These are phyloP conservation scores for Leptographium lundbergii DNA, from an alignment of 2,329 filamentous ascomycete species.

Conservation along the genomic window DNA sequence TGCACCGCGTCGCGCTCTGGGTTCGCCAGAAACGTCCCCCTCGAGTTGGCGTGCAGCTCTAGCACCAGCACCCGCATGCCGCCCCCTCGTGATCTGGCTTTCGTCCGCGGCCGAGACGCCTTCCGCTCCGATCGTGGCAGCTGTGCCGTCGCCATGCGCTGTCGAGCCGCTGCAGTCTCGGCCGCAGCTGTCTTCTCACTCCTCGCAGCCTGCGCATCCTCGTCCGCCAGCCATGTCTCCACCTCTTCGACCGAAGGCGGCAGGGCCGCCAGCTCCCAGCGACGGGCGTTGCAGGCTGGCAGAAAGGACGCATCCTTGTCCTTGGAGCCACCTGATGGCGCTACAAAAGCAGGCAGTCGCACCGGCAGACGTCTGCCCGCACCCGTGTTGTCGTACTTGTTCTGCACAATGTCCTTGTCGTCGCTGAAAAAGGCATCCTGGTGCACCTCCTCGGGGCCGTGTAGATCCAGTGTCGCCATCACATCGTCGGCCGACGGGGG, in stretches of 20 bases:
- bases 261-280: slow-evolving; percentile 61
- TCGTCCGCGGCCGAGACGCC: neutral
- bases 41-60: slow-evolving; percentile 82
- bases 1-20: slow-evolving; percentile 82
- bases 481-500: neutral
- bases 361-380: neutral
- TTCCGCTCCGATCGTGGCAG: slow-evolving; percentile 1
- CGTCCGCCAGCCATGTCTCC: slow-evolving; percentile 44
- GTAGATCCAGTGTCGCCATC: slow-evolving; percentile 1
- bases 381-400: neutral
- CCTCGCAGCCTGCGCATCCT: slow-evolving; percentile 21
- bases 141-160: neutral
- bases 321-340: neutral
- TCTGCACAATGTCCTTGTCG: slow-evolving; percentile 62
- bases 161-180: neutral
- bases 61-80: slow-evolving; percentile 97
- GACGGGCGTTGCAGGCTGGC: neutral
- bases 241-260: slow-evolving; percentile 66
- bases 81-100: neutral
- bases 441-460: slow-evolving; percentile 55
- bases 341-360: neutral
- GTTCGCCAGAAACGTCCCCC: slow-evolving; percentile 70
- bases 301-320: neutral
- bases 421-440: slow-evolving; percentile 78
- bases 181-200: slow-evolving; percentile 6